A percentile compares a stretch with the other conserved stretches of the same genome.
phyloP scores from a whole-genome alignment of 352 stramenopile genomes.

The Blastocystis sp. region DNA sequence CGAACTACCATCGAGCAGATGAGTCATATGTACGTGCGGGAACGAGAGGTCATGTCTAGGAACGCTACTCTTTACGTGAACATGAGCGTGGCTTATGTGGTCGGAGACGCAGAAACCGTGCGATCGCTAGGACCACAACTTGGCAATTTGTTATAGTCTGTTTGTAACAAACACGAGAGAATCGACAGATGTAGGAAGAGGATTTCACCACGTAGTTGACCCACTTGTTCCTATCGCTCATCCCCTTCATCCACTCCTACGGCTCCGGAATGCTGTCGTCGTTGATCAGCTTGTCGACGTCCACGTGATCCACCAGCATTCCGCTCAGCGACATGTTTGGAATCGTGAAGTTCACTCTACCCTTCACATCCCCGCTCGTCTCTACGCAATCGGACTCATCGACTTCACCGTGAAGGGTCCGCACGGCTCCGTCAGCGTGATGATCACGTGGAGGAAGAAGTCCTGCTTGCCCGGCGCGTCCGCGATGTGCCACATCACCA shows the following conservation, averaged over 20 bases:
- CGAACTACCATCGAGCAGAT: not conserved
- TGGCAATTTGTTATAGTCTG: not conserved
- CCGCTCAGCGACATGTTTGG: conserved; percentile 38
- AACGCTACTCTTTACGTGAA: not conserved
- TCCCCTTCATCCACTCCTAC: not conserved
- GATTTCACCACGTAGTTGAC: conserved; percentile 10
- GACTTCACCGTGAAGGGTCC: conserved; percentile 24
- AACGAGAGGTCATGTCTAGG: not conserved
- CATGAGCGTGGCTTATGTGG: not conserved
- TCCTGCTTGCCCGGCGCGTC: not conserved
- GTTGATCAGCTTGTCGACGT: not conserved
- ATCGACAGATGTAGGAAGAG: conserved; percentile 17
- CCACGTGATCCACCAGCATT: conserved; percentile 3
- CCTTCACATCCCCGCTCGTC: not conserved
- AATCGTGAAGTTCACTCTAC: conserved; percentile 31
- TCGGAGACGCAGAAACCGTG: not conserved
- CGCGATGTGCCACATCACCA: conserved; percentile 27
- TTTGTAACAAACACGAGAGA: not conserved
- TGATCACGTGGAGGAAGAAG: conserved; percentile 52
- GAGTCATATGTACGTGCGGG: not conserved
- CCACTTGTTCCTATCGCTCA: not conserved
- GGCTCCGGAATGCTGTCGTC: not conserved
- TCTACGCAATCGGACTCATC: conserved; percentile 23
- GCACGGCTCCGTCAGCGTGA: conserved; percentile 36
- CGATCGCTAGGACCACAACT: not conserved